These are phyloP conservation scores for Artemisia tridentata DNA, from an alignment of 129 eudicot species.

Conservation along the genomic window DNA sequence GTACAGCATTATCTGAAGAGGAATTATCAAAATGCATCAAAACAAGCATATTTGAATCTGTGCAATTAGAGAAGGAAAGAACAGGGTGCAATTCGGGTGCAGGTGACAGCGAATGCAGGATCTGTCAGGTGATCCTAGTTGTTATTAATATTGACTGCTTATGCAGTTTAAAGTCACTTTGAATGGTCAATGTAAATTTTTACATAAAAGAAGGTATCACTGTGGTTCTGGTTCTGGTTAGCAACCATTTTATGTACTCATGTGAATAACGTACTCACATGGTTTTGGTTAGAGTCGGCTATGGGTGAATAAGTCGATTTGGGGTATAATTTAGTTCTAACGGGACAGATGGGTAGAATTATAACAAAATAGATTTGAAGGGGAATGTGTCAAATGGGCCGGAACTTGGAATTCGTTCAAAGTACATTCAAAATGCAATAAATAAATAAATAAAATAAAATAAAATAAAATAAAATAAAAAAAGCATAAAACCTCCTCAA, in stretches of 20 bases:
- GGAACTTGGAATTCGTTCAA: not conserved
- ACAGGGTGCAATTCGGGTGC: conserved; percentile 25
- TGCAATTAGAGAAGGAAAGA: conserved; percentile 28
- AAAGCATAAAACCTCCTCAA: not conserved
- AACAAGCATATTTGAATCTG: conserved; percentile 42
- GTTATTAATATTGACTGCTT: not conserved
- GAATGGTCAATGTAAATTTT: too few species aligned
- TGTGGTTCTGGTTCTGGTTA: too few species aligned
- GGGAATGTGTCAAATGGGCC: not conserved
- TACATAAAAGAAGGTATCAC: too few species aligned
- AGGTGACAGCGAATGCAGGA: conserved; percentile 77
- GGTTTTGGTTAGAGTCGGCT: too few species aligned
- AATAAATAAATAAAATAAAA: too few species aligned
- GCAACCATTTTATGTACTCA: too few species aligned
- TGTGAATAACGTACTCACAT: too few species aligned
- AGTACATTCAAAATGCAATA: conserved; percentile 6
- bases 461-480: too few species aligned
- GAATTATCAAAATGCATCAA: conserved; percentile 59
- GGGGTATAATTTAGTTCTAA: not conserved
- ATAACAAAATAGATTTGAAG: not conserved
- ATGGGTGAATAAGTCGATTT: not conserved
- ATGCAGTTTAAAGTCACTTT: too few species aligned
- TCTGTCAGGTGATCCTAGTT: conserved; percentile 70
- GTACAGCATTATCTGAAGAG: conserved; percentile 82
- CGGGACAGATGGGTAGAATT: not conserved